A percentile compares a stretch with the other conserved stretches of the same genome.
Evolutionary conservation across 1,284 basidiomycete genomes (phyloP).

Genomic region (Melampsora abietis-canadensis): DNA sequence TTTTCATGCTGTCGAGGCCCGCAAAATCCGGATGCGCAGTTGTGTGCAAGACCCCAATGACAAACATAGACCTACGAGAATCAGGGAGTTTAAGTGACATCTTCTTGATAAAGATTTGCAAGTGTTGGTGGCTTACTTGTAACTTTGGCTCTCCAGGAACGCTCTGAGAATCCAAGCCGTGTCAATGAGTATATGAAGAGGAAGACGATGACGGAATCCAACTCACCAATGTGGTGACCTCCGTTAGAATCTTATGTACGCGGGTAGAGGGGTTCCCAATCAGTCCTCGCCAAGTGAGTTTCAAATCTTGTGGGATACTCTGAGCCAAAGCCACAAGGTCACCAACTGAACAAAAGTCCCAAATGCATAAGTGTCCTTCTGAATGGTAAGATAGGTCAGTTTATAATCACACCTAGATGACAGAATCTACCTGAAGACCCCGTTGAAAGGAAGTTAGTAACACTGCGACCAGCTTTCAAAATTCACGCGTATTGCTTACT

Average conservation of each 20-base stretch:
- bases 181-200: neutral
- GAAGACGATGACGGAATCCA: neutral
- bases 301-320: neutral
- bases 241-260: neutral
- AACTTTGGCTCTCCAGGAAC: slow-evolving; percentile 11
- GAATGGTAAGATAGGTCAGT: too few relatives aligned
- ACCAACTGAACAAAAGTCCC: neutral
- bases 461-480: neutral
- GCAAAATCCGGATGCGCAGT: slow-evolving; percentile 9
- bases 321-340: neutral
- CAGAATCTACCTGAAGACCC: slow-evolving; percentile 14
- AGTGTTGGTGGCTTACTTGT: slow-evolving; percentile 2
- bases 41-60: slow-evolving; percentile 19
- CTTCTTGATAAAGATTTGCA: neutral
- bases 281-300: too few relatives aligned
- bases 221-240: neutral
- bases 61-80: slow-evolving; percentile 20
- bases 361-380: too few relatives aligned
- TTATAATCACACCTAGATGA: too few relatives aligned
- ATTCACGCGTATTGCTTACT: neutral
- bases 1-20: too few relatives aligned
- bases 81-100: neutral
- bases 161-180: neutral
- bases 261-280: neutral
- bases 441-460: neutral